phyloP scores from a whole-genome alignment of 306 rosid genomes.

The Rosa persica region DNA sequence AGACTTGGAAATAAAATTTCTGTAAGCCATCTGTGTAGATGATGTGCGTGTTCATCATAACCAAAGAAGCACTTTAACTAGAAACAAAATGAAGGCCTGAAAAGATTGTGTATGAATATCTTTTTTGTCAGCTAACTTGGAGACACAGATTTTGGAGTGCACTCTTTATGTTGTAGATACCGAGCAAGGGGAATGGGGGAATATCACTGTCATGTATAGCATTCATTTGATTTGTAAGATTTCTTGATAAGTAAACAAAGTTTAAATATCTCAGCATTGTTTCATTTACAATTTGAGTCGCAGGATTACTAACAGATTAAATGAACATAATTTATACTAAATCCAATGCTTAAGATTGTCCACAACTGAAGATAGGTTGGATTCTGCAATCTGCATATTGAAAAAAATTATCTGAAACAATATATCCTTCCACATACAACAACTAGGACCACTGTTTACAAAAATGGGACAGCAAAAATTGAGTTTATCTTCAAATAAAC shows the following conservation, averaged over 20 bases:
- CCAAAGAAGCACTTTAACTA: too few species aligned
- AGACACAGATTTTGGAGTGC: too few species aligned
- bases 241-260: neutral
- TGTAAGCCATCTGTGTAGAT: too few species aligned
- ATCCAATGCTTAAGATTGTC: neutral
- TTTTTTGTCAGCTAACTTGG: too few species aligned
- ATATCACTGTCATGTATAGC: neutral
- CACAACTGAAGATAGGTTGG: neutral
- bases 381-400: neutral
- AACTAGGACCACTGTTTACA: neutral
- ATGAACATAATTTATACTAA: neutral
- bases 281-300: neutral
- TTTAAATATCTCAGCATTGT: neutral
- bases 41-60: too few species aligned
- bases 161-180: too few species aligned
- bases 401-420: neutral
- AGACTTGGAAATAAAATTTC: too few species aligned
- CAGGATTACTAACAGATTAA: neutral
- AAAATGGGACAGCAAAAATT: neutral
- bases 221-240: slow-evolving; percentile 1
- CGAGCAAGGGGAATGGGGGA: too few species aligned
- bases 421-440: neutral
- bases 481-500: neutral
- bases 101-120: too few species aligned
- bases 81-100: too few species aligned